Evolutionary conservation across 2,329 filamentous ascomycete species (phyloP), one percentile per base, ranked within the genome.

Genomic region (Septoria linicola): DNA sequence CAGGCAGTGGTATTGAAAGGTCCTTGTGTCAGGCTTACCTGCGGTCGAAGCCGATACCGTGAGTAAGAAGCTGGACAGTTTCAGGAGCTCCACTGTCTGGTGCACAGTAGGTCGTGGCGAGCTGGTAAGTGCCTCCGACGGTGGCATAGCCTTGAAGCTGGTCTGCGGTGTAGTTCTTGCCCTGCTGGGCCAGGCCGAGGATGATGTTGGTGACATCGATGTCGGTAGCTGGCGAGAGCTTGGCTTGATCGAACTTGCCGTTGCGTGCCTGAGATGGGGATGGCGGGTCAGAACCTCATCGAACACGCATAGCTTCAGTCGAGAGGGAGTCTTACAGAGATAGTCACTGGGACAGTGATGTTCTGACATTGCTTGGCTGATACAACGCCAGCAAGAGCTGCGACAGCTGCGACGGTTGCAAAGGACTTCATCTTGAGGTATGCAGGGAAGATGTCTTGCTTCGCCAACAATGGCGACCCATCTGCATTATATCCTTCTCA

Each of bases 61-160:
- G 78, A 1, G 74, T 76, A 11, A 82, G 64, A 16, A 82, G 53
- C 58, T 81, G 78, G 1, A 77, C 54, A 62, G 63, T 37, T 44
- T 72, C 64, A 8, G 74, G 57, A 11, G 52, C 46, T 8, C 65
- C 75, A 4, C 59, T 60, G 52, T 78, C 73, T 0, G 83, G 83
- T 46, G 74, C 68, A 67, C 84, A 87, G 70, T 83, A 84, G 8
- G 80, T 81, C 0, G 80, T 77, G 3, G 75, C 78, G 41, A 87
- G 78, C 3, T 78, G 65, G 68, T 84, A 85, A 19, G 68, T 72
- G 25, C 80, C 80, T 1, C 70, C 64, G 13, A 82, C 67, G 0
- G 74, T 79, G 21, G 70, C 61, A 59, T 79, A 80, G 32, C 74
- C 78, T n/a, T 66, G 63, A 2, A 80, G 64, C 2, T 76, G 59